A percentile compares a stretch with the other conserved stretches of the same genome.
Conservation (phyloP, 1,139 yeast genomes). For the Candida freyschussii region DNA sequence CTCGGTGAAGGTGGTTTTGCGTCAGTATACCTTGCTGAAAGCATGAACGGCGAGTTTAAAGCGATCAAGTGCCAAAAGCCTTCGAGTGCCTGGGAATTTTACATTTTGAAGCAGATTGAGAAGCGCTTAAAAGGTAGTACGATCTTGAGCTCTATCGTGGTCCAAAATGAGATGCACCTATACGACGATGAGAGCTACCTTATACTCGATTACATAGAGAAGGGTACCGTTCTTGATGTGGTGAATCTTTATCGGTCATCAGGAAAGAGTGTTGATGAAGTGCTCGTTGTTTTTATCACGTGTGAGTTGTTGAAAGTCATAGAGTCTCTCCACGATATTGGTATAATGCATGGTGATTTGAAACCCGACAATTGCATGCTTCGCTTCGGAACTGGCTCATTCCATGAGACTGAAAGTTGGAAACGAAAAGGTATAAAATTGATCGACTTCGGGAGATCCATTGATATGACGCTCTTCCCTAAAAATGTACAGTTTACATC, state of each 20-base stretch:
- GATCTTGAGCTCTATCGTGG: conserved; percentile 40
- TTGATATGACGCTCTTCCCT: conserved; percentile 61
- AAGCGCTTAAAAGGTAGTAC: conserved; percentile 29
- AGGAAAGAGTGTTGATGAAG: conserved; percentile 46
- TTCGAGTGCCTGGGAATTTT: conserved; percentile 77
- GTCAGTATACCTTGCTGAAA: conserved; percentile 69
- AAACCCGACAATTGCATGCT: conserved; percentile 88
- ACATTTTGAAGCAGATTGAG: conserved; percentile 57
- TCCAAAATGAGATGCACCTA: conserved; percentile 48
- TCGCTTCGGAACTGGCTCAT: conserved; percentile 37
- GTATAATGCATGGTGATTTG: conserved; percentile 79
- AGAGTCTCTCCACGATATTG: conserved; percentile 57
- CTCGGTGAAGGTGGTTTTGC: conserved; percentile 84
- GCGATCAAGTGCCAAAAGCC: conserved; percentile 78
- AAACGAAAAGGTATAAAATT: conserved; percentile 51
- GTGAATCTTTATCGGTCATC: conserved; percentile 44
- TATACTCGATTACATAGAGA: conserved; percentile 61
- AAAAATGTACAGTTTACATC: conserved; percentile 50
- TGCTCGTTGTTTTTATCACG: conserved; percentile 57
- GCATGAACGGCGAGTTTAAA: conserved; percentile 48
- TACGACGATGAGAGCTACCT: conserved; percentile 74
- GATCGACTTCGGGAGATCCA: conserved; percentile 81
- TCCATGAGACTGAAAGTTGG: conserved; percentile 38
- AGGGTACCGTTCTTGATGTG: conserved; percentile 76
- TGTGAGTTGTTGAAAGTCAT: conserved; percentile 56